phyloP scores from a whole-genome alignment of 768 basidiomycete species.

The Suillus bovinus region DNA sequence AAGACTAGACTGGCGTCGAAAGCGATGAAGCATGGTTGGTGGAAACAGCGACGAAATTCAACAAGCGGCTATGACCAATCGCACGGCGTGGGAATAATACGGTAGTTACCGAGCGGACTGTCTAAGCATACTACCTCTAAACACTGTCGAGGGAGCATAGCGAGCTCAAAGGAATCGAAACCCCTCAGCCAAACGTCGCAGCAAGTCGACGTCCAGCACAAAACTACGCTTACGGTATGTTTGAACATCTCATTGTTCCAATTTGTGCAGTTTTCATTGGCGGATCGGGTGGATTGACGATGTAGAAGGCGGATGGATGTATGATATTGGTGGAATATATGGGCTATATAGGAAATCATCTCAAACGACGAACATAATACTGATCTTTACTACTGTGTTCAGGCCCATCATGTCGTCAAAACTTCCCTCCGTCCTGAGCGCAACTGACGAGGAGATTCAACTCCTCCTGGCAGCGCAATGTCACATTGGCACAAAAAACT shows the following conservation, averaged over 20 bases:
- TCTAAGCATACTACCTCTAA: slow-evolving; percentile 8
- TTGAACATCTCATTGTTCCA: not conserved
- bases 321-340: slow-evolving; percentile 30
- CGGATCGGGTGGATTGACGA: slow-evolving; percentile 27
- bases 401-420: slow-evolving; percentile 69
- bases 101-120: slow-evolving; percentile 27
- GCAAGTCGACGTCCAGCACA: slow-evolving; percentile 39
- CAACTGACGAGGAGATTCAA: slow-evolving; percentile 97
- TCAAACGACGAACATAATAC: slow-evolving; percentile 14
- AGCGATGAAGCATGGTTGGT: not conserved
- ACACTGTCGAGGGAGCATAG: slow-evolving; percentile 11
- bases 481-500: slow-evolving; percentile 98
- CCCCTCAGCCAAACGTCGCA: slow-evolving; percentile 40
- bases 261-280: slow-evolving; percentile 14
- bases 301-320: slow-evolving; percentile 37
- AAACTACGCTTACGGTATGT: slow-evolving; percentile 44
- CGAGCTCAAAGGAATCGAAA: slow-evolving; percentile 24
- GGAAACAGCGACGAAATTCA: not conserved
- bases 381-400: not conserved
- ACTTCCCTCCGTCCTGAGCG: slow-evolving; percentile 89
- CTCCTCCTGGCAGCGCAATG: slow-evolving; percentile 93
- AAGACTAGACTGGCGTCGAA: not conserved
- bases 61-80: not conserved
- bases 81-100: slow-evolving; percentile 21
- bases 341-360: slow-evolving; percentile 18